These are phyloP conservation scores for Pisolithus microcarpus DNA, from an alignment of 768 basidiomycete species.

Conservation along the genomic window DNA sequence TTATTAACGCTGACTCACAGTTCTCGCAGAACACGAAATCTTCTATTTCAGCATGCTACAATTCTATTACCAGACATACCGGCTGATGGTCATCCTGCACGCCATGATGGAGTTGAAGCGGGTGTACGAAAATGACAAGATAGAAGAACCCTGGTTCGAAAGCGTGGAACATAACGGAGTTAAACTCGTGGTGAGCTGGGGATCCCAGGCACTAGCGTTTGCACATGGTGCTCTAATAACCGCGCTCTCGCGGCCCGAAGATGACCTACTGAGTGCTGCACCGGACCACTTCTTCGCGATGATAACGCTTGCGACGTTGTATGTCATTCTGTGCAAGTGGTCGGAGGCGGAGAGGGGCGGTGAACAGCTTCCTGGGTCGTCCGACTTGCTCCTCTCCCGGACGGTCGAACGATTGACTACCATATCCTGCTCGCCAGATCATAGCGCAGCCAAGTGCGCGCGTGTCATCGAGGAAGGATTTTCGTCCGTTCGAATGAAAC, in stretches of 20 bases:
- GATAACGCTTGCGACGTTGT: conserved; percentile 38
- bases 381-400: conserved; percentile 30
- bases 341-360: conserved; percentile 29
- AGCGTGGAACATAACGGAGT: conserved; percentile 27
- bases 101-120: conserved; percentile 24
- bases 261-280: conserved; percentile 31
- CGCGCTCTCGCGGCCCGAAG: conserved; percentile 28
- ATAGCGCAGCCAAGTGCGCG: conserved; percentile 36
- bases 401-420: conserved; percentile 29
- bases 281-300: conserved; percentile 37
- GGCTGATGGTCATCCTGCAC: conserved; percentile 33
- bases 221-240: conserved; percentile 33
- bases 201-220: conserved; percentile 30
- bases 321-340: conserved; percentile 38
- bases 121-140: conserved; percentile 12
- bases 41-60: conserved; percentile 38
- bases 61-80: conserved; percentile 35
- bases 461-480: conserved; percentile 32
- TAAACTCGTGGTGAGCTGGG: conserved; percentile 30
- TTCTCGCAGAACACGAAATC: conserved; percentile 34
- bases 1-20: conserved; percentile 26
- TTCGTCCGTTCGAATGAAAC: conserved; percentile 23
- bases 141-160: conserved; percentile 25
- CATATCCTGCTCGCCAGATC: conserved; percentile 33
- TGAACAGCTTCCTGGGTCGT: conserved; percentile 31